These are phyloP conservation scores for Castanea mollissima DNA, from an alignment of 306 rosid genomes.

Conservation along the genomic window DNA sequence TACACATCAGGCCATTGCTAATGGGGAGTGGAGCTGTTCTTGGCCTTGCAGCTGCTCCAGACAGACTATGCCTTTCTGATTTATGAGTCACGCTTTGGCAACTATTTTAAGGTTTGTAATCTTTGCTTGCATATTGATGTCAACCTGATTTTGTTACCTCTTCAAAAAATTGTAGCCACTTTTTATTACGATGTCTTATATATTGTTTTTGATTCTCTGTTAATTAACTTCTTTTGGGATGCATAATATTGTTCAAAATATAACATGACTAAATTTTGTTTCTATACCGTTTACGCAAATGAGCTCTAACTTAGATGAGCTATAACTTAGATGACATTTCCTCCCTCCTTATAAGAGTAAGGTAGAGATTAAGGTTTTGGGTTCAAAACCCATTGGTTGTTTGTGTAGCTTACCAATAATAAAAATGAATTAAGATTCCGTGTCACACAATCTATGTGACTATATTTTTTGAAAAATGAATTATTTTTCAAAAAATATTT, in stretches of 20 bases:
- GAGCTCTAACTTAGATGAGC: too few species aligned
- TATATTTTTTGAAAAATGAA: too few species aligned
- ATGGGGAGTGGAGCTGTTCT: slow-evolving; percentile 97
- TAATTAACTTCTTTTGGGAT: neutral
- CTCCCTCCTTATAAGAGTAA: too few species aligned
- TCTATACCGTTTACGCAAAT: too few species aligned
- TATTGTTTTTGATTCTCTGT: neutral
- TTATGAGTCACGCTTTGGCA: slow-evolving; percentile 94
- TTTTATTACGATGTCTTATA: neutral
- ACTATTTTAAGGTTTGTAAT: slow-evolving; percentile 80
- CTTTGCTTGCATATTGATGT: neutral
- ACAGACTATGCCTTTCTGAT: slow-evolving; percentile 91
- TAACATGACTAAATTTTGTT: neutral
- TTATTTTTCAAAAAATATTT: too few species aligned
- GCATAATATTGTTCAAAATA: neutral
- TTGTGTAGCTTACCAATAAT: too few species aligned
- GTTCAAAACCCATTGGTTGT: too few species aligned
- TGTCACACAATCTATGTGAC: too few species aligned
- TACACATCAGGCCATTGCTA: slow-evolving; percentile 88
- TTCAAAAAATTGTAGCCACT: neutral
- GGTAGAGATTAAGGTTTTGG: too few species aligned
- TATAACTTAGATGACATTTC: too few species aligned
- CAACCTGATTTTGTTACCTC: neutral
- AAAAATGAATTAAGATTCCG: too few species aligned
- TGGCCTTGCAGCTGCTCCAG: slow-evolving; percentile 93